Evolutionary conservation across 345 rosid genomes (phyloP), one percentile per base, ranked within the genome.

Genomic region (Combretum micranthum): DNA sequence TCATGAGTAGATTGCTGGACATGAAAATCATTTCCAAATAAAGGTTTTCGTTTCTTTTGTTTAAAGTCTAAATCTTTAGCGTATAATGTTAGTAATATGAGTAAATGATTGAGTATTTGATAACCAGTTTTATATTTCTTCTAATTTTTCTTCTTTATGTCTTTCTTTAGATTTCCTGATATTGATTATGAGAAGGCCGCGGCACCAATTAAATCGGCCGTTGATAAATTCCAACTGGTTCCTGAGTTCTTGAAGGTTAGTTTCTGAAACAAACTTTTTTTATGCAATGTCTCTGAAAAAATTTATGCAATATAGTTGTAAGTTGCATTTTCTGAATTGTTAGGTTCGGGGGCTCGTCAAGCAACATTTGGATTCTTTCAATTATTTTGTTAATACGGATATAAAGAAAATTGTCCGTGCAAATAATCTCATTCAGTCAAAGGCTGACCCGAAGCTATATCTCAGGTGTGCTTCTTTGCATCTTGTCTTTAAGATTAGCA

Each of bases 341-440:
- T 50, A 91, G 98, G 85, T 83, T 47, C 77, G 90, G 68, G 98
- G 98, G 51, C 72, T 88, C 58, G 98, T 88, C 83, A 92, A 86
- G 84, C 95, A 92, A 53, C 98, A 86, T 56, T 56, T 92, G 64
- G 93, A 88, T 73, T 92, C 98, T 0, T 86, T 86, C 50, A 92
- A 88, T 74, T 88, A 88, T 69, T 86, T 92, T 52, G 72, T 86
- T 18, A 76, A 86, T 61, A 69, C 71, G 0, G 96, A 88, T 17
- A 92, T 88, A 12, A 81, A 83, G 68, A 92, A 88, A 80, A 88
- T 92, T 57, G 90, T 84, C 21, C 79, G 83, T n/a, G 96, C 96
- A 21, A 91, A 88, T 77, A 71, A 72, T 64, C 76, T 61, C 9
- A 81, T 91, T 42, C 76, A 64, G 10, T 80, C 87, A 4, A 52